Percentiles rank a stretch among this genome's conserved stretches.
These are phyloP conservation scores for Perkinsus olseni DNA, from an alignment of 169 alveolate genomes.

Conservation along the genomic window DNA sequence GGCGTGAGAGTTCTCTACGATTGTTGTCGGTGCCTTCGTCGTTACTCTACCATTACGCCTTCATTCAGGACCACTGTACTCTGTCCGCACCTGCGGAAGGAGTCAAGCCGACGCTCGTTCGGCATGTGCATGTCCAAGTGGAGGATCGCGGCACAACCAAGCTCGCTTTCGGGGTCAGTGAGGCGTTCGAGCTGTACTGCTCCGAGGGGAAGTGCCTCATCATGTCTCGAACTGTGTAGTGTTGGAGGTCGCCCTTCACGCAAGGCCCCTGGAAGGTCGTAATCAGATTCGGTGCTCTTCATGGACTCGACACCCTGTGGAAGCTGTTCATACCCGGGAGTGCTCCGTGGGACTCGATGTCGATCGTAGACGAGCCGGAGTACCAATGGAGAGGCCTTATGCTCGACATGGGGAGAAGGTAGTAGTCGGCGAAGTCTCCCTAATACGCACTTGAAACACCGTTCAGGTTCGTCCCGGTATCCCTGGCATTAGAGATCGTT, in stretches of 20 bases:
- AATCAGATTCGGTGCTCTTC: not conserved
- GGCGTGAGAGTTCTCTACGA: too few species aligned
- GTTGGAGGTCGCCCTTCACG: not conserved
- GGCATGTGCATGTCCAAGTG: not conserved
- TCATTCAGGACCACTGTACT: not conserved
- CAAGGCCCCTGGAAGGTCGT: not conserved
- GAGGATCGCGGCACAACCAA: not conserved
- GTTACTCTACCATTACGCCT: not conserved
- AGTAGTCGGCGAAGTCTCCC: not conserved
- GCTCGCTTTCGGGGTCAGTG: not conserved
- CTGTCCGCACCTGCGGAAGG: not conserved
- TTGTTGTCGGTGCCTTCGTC: too few species aligned
- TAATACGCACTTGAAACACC: not conserved
- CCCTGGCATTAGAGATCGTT: not conserved
- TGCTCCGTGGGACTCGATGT: not conserved
- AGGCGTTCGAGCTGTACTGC: not conserved
- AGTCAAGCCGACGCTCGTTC: not conserved
- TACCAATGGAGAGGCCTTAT: not conserved
- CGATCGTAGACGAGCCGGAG: not conserved
- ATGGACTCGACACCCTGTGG: not conserved
- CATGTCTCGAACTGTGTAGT: not conserved
- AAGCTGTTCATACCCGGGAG: not conserved
- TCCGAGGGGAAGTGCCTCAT: not conserved
- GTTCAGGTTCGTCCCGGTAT: not conserved
- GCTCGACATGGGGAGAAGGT: not conserved